These are phyloP conservation scores for Lepiota brunneoincarnata DNA, from an alignment of 768 basidiomycete species.

Conservation along the genomic window DNA sequence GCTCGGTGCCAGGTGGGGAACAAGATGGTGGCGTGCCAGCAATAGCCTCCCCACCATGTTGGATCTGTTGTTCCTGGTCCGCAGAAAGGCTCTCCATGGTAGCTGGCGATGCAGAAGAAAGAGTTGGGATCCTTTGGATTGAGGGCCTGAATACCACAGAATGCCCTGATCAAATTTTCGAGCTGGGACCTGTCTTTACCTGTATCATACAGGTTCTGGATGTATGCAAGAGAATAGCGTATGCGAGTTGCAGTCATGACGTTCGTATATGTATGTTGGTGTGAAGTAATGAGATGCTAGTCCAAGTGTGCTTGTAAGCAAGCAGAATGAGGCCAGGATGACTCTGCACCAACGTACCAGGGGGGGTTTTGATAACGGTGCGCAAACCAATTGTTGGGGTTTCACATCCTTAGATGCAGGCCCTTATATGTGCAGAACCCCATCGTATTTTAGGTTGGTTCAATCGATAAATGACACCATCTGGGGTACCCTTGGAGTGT, in stretches of 20 bases:
- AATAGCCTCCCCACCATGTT: slow-evolving; percentile 5
- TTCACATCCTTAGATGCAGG: too few species aligned
- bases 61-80: slow-evolving; percentile 1
- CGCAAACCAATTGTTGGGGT: too few species aligned
- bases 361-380: too few species aligned
- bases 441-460: too few species aligned
- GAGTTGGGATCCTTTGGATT: background rate
- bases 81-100: slow-evolving; percentile 2
- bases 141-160: slow-evolving; percentile 8
- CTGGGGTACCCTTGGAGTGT: too few species aligned
- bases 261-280: too few species aligned
- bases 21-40: slow-evolving; percentile 2
- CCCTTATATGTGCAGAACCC: too few species aligned
- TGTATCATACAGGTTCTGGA: slow-evolving; percentile 3
- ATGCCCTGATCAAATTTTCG: slow-evolving; percentile 2
- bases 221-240: background rate
- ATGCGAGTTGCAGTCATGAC: background rate
- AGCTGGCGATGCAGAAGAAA: background rate
- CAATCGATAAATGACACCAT: too few species aligned
- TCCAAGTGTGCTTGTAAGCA: too few species aligned
- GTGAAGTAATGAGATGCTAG: too few species aligned
- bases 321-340: too few species aligned
- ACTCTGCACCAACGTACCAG: too few species aligned
- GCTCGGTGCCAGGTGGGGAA: slow-evolving; percentile 6
- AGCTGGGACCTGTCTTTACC: slow-evolving; percentile 4